Evolutionary conservation across 2,329 filamentous ascomycete species (phyloP).

Genomic region (Aspergillus pseudoglaucus): DNA sequence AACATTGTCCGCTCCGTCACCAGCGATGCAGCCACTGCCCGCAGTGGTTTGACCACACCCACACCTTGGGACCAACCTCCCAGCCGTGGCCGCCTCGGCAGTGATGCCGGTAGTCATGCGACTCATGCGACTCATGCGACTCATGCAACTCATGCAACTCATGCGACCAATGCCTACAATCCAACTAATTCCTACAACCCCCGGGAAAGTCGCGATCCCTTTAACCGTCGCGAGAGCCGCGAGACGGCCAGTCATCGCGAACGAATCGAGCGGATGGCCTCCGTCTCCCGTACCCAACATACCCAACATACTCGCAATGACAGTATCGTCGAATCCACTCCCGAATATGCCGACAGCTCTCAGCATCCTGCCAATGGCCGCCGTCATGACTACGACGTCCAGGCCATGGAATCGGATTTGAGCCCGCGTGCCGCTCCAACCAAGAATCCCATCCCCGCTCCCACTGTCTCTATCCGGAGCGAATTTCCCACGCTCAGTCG

Average conservation of each 20-base stretch:
- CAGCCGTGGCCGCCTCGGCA: conserved; percentile 24
- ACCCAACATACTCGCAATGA: conserved; percentile 66
- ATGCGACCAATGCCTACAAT: conserved; percentile 10
- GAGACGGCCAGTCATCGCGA: conserved; percentile 37
- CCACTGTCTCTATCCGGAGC: conserved; percentile 87
- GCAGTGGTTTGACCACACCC: conserved; percentile 51
- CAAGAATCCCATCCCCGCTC: conserved; percentile 83
- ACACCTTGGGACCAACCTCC: conserved; percentile 51
- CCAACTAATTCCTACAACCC: conserved; percentile 12
- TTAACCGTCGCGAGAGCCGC: conserved; percentile 33
- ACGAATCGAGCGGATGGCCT: conserved; percentile 41
- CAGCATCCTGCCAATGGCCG: conserved; percentile 61
- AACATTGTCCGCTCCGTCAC: conserved; percentile 82
- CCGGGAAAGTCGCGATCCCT: conserved; percentile 23
- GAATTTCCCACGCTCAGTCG: conserved; percentile 92
- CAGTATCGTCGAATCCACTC: conserved; percentile 68
- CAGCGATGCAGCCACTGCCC: conserved; percentile 51
- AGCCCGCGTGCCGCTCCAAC: conserved; percentile 60
- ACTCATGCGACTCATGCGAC: neutral
- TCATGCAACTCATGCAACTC: conserved; percentile 11
- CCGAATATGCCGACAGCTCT: conserved; percentile 66
- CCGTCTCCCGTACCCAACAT: conserved; percentile 47
- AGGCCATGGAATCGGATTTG: conserved; percentile 86
- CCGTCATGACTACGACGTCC: conserved; percentile 89
- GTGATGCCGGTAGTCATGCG: conserved; percentile 23